Percentiles rank a stretch among this genome's conserved stretches.
These are phyloP conservation scores for Cyclotella sp. DNA, from an alignment of 108 stramenopile genomes.

Conservation along the genomic window DNA sequence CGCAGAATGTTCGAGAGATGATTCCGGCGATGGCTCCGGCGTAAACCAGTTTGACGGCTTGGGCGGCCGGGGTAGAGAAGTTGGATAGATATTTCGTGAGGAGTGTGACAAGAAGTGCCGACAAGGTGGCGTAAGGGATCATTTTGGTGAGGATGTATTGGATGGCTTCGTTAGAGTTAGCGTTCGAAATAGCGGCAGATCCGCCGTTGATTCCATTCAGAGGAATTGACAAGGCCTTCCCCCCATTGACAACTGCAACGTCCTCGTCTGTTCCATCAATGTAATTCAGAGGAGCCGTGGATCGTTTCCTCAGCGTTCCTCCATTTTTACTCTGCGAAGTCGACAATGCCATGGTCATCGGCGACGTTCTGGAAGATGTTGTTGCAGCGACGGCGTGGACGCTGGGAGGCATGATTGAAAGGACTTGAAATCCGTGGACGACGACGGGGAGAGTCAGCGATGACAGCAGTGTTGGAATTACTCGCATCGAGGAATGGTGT, in stretches of 20 bases:
- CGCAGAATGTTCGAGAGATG: conserved; percentile 49
- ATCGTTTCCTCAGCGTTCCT: conserved; percentile 24
- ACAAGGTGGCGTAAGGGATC: conserved; percentile 20
- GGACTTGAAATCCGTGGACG: conserved; percentile 16
- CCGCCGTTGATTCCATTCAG: conserved; percentile 26
- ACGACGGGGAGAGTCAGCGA: conserved; percentile 11
- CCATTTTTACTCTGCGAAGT: conserved; percentile 5
- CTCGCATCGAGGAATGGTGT: neutral
- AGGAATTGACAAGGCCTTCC: conserved; percentile 25
- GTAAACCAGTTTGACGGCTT: conserved; percentile 43
- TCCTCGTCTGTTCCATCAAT: conserved; percentile 21
- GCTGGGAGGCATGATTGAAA: conserved; percentile 14
- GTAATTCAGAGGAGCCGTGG: conserved; percentile 31
- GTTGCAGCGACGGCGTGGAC: neutral
- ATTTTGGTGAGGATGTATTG: conserved; percentile 17
- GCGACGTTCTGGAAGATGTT: conserved; percentile 2
- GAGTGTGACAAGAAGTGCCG: conserved; percentile 10
- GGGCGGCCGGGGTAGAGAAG: conserved; percentile 38
- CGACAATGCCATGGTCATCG: conserved; percentile 31
- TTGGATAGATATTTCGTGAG: conserved; percentile 25
- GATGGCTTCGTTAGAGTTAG: neutral
- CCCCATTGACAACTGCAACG: conserved; percentile 13
- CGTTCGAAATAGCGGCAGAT: conserved; percentile 4
- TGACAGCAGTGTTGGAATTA: conserved; percentile 16
- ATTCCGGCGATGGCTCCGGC: conserved; percentile 55